phyloP scores from a whole-genome alignment of 2,329 filamentous ascomycete species.

The Beauveria australis region DNA sequence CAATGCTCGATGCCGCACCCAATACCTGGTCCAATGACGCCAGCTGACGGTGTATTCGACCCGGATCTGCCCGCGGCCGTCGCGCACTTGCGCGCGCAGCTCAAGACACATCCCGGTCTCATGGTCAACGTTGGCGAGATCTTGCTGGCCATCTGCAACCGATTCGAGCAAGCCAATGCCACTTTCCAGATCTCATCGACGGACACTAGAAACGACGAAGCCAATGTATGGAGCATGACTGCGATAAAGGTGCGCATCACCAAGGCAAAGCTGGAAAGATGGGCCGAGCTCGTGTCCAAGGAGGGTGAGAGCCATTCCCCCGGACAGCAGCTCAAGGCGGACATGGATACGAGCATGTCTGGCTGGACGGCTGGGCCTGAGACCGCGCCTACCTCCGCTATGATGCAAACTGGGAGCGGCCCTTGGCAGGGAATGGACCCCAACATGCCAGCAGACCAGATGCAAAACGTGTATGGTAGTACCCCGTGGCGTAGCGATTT shows the following conservation, averaged over 20 bases:
- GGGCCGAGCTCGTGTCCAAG: conserved; percentile 36
- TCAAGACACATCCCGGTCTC: conserved; percentile 36
- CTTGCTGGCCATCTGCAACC: conserved; percentile 30
- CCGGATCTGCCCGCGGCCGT: conserved; percentile 32
- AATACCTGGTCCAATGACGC: background rate
- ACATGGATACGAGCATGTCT: conserved; percentile 16
- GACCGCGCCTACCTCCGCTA: background rate
- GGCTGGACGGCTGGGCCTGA: background rate
- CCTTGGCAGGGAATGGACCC: conserved; percentile 11
- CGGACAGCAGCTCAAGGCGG: conserved; percentile 15
- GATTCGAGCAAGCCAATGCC: conserved; percentile 35
- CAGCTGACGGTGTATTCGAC: conserved; percentile 18
- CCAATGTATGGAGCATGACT: conserved; percentile 41
- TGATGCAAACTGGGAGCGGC: background rate
- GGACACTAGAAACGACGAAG: conserved; percentile 28
- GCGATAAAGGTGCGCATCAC: conserved; percentile 39
- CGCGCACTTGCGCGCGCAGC: conserved; percentile 30
- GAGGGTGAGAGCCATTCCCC: conserved; percentile 21
- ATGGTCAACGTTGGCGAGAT: conserved; percentile 36
- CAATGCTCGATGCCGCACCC: background rate
- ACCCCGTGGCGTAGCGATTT: conserved; percentile 24
- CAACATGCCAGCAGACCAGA: conserved; percentile 18
- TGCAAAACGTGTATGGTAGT: conserved; percentile 19
- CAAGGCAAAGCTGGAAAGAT: conserved; percentile 37
- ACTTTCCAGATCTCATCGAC: conserved; percentile 24